Percentiles rank a stretch among this genome's conserved stretches.
Conservation (phyloP, 2,329 filamentous ascomycete genomes). For the Epichloe typhina region DNA sequence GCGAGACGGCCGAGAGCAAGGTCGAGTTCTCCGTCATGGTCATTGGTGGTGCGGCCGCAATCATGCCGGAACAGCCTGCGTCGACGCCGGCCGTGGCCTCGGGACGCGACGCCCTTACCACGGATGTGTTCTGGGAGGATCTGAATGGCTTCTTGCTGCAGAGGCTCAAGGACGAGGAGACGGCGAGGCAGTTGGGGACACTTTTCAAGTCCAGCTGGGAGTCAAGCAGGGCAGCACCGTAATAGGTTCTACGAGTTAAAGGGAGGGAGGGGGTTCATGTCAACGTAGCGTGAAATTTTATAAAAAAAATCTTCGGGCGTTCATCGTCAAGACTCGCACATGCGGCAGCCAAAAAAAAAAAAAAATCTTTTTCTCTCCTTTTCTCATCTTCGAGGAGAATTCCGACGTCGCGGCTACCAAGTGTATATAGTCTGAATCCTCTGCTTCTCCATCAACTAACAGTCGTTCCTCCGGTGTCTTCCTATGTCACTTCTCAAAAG, state of each 20-base stretch:
- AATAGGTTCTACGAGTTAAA: not conserved
- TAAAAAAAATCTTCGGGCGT: not conserved
- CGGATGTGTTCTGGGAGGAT: constrained; percentile 75
- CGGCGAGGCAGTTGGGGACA: constrained; percentile 49
- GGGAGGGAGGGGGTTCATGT: not conserved
- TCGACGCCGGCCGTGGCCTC: constrained; percentile 17
- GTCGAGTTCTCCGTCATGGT: constrained; percentile 84
- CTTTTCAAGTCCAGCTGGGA: constrained; percentile 65
- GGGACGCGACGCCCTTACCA: constrained; percentile 51
- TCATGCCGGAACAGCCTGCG: constrained; percentile 25
- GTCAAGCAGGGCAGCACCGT: constrained; percentile 23
- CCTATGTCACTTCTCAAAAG: not conserved
- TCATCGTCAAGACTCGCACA: not conserved
- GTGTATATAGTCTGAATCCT: constrained; percentile 1
- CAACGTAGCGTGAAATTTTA: not conserved
- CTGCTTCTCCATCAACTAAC: not conserved
- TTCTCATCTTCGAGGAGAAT: not conserved
- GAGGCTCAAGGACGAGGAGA: constrained; percentile 57
- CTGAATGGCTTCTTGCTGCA: constrained; percentile 68
- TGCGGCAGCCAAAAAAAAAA: not conserved
- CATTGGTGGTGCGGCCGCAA: constrained; percentile 51
- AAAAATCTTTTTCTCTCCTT: not conserved
- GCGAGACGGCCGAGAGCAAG: constrained; percentile 26
- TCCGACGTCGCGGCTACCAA: constrained; percentile 2
- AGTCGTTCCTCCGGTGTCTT: not conserved